Base-by-base conservation (phyloP, 108 stramenopile genomes). In the Conticribra weissflogii region DNA sequence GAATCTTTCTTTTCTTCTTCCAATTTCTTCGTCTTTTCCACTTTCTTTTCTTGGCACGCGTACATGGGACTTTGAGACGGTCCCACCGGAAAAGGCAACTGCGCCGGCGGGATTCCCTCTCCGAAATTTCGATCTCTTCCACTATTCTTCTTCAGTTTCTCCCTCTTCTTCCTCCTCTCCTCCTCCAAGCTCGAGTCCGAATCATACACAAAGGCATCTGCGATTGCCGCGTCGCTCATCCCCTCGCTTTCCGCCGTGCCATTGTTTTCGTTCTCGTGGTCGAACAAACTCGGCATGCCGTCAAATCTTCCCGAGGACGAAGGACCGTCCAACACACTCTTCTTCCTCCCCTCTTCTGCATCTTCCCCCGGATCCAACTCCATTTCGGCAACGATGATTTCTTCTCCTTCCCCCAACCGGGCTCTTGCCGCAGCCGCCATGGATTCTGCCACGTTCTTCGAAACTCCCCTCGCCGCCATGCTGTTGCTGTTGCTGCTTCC, bases 121-220 rank as follows among this genome's bases (percentile, higher is more conserved):
- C 46, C 47, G 3, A n/a, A n/a, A n/a, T 41, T 30, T 27, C 21
- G 46, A 24, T 22, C 27, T 0, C 57, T 24, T 29, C 16, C n/a
- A 27, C 14, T 68, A 55, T 44, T 33, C 52, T 62, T 57, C 28
- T 25, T 76, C 16, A 8, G 32, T 19, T 44, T 41, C 14, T 29
- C 23, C 22, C 45, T 61, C 27, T 33, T 61, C 16, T 23, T 18
- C 21, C 36, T 28, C 17, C 53, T 47, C 24, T 27, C 9, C n/a
- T 72, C 86, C 52, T 91, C 92, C 12, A 44, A 49, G 63, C 90
- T 91, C 4, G 92, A 91, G 79, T 94, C 92, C 12, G 90, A 89
- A 75, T 94, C 92, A 62, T 94, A 94, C 51, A 77, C 79, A 61
- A 58, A 81, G 12, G 72, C 82, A 34, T 78, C 85, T 2, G 64